Conservation (phyloP, 495 filamentous ascomycete species). For the Letharia lupina region DNA sequence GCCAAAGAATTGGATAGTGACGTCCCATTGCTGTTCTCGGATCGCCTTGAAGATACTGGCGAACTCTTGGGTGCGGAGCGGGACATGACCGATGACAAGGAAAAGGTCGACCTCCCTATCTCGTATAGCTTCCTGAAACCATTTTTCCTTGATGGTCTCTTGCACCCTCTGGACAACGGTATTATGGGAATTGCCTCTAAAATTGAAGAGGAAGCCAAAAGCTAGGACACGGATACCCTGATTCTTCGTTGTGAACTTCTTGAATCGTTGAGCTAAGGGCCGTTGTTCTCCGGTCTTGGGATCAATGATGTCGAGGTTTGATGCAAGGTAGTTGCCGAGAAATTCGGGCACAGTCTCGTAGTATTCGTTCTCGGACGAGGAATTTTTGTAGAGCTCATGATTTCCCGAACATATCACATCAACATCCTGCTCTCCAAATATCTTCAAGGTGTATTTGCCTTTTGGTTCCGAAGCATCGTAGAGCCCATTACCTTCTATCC, state of each 20-base stretch:
- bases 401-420: slow-evolving; percentile 88
- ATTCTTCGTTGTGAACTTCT: slow-evolving; percentile 84
- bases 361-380: slow-evolving; percentile 70
- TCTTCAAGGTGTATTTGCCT: slow-evolving; percentile 78
- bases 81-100: slow-evolving; percentile 79
- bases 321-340: slow-evolving; percentile 66
- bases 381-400: slow-evolving; percentile 83
- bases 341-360: slow-evolving; percentile 70
- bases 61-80: slow-evolving; percentile 70
- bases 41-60: slow-evolving; percentile 70
- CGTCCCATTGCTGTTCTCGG: slow-evolving; percentile 63
- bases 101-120: slow-evolving; percentile 80
- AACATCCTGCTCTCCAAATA: slow-evolving; percentile 70
- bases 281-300: slow-evolving; percentile 57
- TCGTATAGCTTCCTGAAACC: slow-evolving; percentile 82
- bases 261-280: slow-evolving; percentile 72
- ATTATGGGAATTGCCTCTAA: slow-evolving; percentile 80
- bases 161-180: slow-evolving; percentile 72
- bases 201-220: slow-evolving; percentile 93
- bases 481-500: slow-evolving; percentile 92
- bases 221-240: slow-evolving; percentile 74
- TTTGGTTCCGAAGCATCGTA: slow-evolving; percentile 86
- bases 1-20: slow-evolving; percentile 87
- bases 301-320: slow-evolving; percentile 84
- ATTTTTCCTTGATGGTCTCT: slow-evolving; percentile 69